A percentile compares a stretch with the other conserved stretches of the same genome.
phyloP scores from a whole-genome alignment of 129 eudicot species.

The Sambucus nigra region DNA sequence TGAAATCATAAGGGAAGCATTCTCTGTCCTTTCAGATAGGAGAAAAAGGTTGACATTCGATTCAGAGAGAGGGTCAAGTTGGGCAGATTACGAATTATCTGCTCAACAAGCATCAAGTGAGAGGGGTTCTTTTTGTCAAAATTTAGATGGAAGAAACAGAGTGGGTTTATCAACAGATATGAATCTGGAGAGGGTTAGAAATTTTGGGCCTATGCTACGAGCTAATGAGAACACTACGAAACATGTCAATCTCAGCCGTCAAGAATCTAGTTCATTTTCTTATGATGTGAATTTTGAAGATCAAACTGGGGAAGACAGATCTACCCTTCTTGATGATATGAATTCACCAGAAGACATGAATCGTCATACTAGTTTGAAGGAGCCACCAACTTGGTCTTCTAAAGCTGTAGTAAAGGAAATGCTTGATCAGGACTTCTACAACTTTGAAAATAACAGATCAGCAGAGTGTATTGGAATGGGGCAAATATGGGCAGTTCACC shows the following conservation, averaged over 20 bases:
- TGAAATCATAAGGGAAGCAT: conserved; percentile 42
- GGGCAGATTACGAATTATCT: conserved; percentile 34
- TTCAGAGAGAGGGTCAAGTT: conserved; percentile 36
- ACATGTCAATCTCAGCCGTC: conserved; percentile 13
- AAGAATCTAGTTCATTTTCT: conserved; percentile 39
- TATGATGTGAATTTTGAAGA: conserved; percentile 39
- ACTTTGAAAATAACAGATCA: conserved; percentile 30
- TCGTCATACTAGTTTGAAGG: neutral
- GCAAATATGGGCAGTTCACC: conserved; percentile 58
- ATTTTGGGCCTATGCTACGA: conserved; percentile 9
- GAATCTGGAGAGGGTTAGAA: conserved; percentile 13
- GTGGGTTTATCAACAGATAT: conserved; percentile 1
- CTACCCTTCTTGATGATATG: conserved; percentile 11
- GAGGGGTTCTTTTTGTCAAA: conserved; percentile 1
- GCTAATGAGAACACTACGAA: conserved; percentile 13
- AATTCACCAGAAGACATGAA: conserved; percentile 20
- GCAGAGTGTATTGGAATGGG: conserved; percentile 26
- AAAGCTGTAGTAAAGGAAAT: neutral
- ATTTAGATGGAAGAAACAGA: neutral
- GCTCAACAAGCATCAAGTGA: neutral
- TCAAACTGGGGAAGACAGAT: conserved; percentile 23
- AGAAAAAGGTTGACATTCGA: conserved; percentile 44
- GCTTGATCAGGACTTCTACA: conserved; percentile 30
- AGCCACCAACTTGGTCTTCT: conserved; percentile 7
- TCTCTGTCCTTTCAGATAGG: conserved; percentile 42